Base-by-base conservation (phyloP, 371 early-diverging fungal species). In the Syncephalastrum sp. region DNA sequence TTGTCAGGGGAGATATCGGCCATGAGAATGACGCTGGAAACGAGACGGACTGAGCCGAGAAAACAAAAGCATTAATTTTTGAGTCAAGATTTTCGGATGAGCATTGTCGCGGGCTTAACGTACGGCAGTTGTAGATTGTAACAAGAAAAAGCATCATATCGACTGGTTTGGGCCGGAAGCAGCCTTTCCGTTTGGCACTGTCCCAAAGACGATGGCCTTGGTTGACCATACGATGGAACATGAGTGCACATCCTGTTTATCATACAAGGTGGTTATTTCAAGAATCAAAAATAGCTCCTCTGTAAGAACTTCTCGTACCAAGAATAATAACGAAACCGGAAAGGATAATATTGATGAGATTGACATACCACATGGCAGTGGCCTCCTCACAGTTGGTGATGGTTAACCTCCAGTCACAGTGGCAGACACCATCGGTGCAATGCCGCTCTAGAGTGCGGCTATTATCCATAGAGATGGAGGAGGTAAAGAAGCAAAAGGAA, bases 361-460 rank as follows among this genome's bases (percentile, higher is more conserved):
- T 57, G 21, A 68, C 48, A 33, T 64, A 48, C n/a, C 25, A 46
- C 25, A 61, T 48, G 7, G 61, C 69, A 3, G 53, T 33, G 5
- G 49, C 24, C 41, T 61, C 65, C 53, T 54, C 56, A 24, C 69
- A 64, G 23, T 47, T 53, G 5, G 29, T 10, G 16, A 68, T 52
- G 3, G 62, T 61, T 23, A 68, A 19, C 15, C 69, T 55, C 69
- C 69, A 68, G 57, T 68, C 69, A 38, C 64, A 64, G 42, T 64
- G 61, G 29, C 64, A 64, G 27, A 51, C 27, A 5, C 42, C 48
- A n/a, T 59, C 57, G 16, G 49, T 43, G 51, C 63, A 67, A 41
- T 51, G 51, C 12, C 45, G 49, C 23, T 25, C 42, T 23, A 67
- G 56, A 14, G 55, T 59, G 16, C 59, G 38, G 23, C 47, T 47